Base-by-base conservation (phyloP, 202 grass and related monocot species). In the Saccharum hybrid region DNA sequence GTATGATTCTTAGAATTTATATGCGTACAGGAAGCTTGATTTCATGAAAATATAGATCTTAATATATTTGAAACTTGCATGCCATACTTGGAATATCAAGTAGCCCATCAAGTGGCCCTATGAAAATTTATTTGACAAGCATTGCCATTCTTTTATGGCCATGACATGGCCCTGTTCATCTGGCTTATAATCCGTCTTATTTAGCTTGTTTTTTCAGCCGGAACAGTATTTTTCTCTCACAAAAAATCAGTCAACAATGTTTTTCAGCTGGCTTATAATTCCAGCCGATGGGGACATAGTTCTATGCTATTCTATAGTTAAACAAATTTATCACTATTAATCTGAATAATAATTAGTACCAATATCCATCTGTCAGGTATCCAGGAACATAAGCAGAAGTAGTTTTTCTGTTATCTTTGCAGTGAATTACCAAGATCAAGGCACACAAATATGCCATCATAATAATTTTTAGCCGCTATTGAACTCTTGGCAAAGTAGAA, bases 311-410 rank as follows among this genome's bases (percentile, higher is more conserved):
- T 42, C 46, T 81, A 15, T 16, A 54, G 34, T 7, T 0, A 10
- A 19, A 59, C 8, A 54, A 31, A 1, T 36, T 69, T 57, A 59
- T 59, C 56, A 37, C 1, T 23, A 22, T 66, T 51, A 21, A 30
- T 46, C 6, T 14, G 43, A 76, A 85, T 62, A 63, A 31, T 81
- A 42, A 10, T 75, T 75, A 7, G 7, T 80, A 13, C 66, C 8
- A 68, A 30, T 43, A 52, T 48, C 9, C 34, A 30, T 72, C 10
- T 66, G 31, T 71, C 6, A 12, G 14, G 19, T 64, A 52, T 84
- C 15, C 65, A 66, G 6, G 59, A 78, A 78, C 45, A 67, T 81
- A 31, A 67, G 16, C 72, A 30, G 66, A 60, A 72, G 28, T 34
- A 73, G 1, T 11, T 74, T 59, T 46, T 68, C 5, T 21, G 33